Conservation (phyloP, 1,284 basidiomycete species). For the Pseudozyma sp. region DNA sequence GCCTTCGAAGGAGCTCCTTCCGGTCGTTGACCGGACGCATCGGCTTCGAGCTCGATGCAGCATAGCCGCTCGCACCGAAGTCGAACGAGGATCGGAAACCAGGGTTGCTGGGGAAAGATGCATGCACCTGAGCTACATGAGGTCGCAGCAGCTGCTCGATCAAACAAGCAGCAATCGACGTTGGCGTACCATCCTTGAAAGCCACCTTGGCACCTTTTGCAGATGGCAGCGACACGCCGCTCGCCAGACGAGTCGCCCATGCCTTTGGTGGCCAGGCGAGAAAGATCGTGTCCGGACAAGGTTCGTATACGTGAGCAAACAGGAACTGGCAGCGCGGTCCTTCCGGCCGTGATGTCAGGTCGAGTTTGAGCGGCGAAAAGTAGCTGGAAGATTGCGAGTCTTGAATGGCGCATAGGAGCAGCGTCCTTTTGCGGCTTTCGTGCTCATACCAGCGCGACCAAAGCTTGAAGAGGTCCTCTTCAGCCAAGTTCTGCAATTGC, state of each 20-base stretch:
- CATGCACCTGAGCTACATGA: slow-evolving; percentile 18
- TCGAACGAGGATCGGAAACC: slow-evolving; percentile 37
- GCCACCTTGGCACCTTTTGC: slow-evolving; percentile 20
- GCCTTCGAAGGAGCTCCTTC: background rate
- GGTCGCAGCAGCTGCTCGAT: slow-evolving; percentile 25
- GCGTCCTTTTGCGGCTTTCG: slow-evolving; percentile 37
- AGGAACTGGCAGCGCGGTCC: slow-evolving; percentile 43
- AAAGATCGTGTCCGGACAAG: slow-evolving; percentile 37
- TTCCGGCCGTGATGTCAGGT: slow-evolving; percentile 14
- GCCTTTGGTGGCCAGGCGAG: slow-evolving; percentile 33
- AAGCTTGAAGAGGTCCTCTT: slow-evolving; percentile 20
- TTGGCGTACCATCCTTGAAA: slow-evolving; percentile 15
- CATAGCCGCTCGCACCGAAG: slow-evolving; percentile 8
- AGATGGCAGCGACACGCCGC: slow-evolving; percentile 26
- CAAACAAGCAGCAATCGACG: slow-evolving; percentile 26
- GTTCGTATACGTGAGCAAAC: slow-evolving; percentile 37
- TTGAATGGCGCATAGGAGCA: slow-evolving; percentile 30
- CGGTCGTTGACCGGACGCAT: background rate
- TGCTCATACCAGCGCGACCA: slow-evolving; percentile 40
- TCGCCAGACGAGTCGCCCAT: slow-evolving; percentile 25
- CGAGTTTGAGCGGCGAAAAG: slow-evolving; percentile 32
- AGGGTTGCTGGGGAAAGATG: background rate
- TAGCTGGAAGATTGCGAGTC: slow-evolving; percentile 40
- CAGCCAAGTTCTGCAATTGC: slow-evolving; percentile 3
- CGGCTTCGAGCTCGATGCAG: background rate